phyloP scores from a whole-genome alignment of 2,329 filamentous ascomycete genomes.

The Pestalotiopsis sp. region DNA sequence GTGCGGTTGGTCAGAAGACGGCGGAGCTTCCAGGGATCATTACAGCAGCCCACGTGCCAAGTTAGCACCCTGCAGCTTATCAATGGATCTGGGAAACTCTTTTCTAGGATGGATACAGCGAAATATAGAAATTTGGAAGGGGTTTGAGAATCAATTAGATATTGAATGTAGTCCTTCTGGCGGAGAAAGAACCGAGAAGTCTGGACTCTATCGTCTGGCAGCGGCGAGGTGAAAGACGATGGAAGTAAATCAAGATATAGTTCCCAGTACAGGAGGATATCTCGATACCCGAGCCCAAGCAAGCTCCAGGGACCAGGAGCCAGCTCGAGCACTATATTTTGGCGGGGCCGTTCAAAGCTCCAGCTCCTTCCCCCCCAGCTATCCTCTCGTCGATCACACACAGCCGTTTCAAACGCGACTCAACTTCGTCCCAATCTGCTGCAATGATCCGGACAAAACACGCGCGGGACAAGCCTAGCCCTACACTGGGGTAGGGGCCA shows the following conservation, averaged over 20 bases:
- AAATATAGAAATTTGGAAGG: too few relatives aligned
- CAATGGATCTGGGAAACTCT: not conserved
- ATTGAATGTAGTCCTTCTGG: too few relatives aligned
- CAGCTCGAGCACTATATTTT: not conserved
- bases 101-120: not conserved
- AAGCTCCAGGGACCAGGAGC: not conserved
- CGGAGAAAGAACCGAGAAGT: too few relatives aligned
- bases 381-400: constrained; percentile 1
- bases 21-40: not conserved
- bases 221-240: too few relatives aligned
- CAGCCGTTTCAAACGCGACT: constrained; percentile 5
- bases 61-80: not conserved
- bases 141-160: too few relatives aligned
- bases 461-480: not conserved
- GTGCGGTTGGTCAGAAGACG: not conserved
- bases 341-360: not conserved
- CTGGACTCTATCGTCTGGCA: too few relatives aligned
- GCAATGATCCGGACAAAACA: not conserved
- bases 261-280: too few relatives aligned
- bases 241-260: too few relatives aligned
- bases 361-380: not conserved
- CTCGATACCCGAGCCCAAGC: too few relatives aligned
- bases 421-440: constrained; percentile 2
- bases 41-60: not conserved
- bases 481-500: not conserved